Base-by-base conservation (phyloP, 2,329 filamentous ascomycete genomes). In the Stagonosporopsis cucurbitacearum region DNA sequence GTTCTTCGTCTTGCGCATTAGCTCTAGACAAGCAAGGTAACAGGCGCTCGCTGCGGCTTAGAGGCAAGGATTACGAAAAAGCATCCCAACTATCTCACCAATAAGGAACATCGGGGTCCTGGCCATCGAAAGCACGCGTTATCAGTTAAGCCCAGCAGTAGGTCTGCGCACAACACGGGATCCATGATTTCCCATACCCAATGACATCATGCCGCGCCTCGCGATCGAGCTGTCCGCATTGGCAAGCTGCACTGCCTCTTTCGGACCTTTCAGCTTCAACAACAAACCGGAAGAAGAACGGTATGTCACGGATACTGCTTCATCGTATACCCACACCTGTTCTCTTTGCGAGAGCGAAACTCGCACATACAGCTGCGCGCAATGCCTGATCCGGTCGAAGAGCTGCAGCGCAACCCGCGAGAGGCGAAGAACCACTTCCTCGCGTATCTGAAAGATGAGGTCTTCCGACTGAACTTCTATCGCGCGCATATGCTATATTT, bases 401-500 rank as follows among this genome's bases (percentile, higher is more conserved):
- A 63, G 35, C 45, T 67, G 45, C 59, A 53, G 45, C 59, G 52
- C 4, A 57, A 55, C 22, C 63, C 65, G 22, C 62, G 54, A 6
- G 49, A 62, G 40, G 59, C 59, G 11, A 65, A 63, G 33, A 47
- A 63, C 15, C 50, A 63, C n/a, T 63, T 68, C 43, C 3, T 63
- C 5, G 51, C 50, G 13, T 68, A 67, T 37, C 23, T 68, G 12
- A 59, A 55, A 36, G 23, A 64, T 47, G 62, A 67, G 23, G 20
- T 61, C 1, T 59, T 62, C 6, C 56, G 41, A 12, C 23, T 67
- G 13, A 68, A 68, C 50, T 68, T 68, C 33, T 68, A 68, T 35
- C 64, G 65, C 15, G 56, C 63, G 35, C 70, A 72, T 36, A 70
- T 72, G 68, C 57, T 71, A 9, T 73, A 70, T 32, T 72, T 72